A percentile compares a stretch with the other conserved stretches of the same genome.
Conservation (phyloP, 768 basidiomycete genomes). For the Hebeloma cylindrosporum region DNA sequence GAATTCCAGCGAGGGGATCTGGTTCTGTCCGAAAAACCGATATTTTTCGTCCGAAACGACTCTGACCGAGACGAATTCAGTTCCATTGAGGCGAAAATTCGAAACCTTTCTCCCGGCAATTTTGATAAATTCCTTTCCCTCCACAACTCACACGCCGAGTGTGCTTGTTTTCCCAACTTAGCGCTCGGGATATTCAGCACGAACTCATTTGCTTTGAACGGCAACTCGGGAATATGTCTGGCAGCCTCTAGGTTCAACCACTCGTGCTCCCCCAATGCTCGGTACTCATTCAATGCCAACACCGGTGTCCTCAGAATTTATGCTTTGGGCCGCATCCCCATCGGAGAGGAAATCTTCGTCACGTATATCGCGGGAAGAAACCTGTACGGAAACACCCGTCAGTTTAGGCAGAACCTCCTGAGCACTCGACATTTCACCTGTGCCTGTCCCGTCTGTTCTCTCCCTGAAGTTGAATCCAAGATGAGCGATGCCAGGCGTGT, state of each 20-base stretch:
- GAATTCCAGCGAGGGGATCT: background rate
- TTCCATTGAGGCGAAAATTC: background rate
- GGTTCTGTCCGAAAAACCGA: background rate
- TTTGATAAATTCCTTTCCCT: background rate
- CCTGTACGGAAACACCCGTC: background rate
- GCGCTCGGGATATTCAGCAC: background rate
- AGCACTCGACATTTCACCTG: slow-evolving; percentile 2
- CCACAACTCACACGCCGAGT: slow-evolving; percentile 1
- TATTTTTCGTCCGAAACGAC: background rate
- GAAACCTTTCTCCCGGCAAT: background rate
- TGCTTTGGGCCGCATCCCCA: background rate
- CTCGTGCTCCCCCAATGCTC: slow-evolving; percentile 9
- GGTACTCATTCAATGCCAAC: background rate
- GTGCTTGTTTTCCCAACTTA: background rate
- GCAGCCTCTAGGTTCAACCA: slow-evolving; percentile 7
- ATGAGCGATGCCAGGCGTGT: slow-evolving; percentile 4
- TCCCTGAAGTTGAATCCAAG: background rate
- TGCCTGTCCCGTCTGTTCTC: slow-evolving; percentile 2
- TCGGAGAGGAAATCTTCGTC: slow-evolving; percentile 8
- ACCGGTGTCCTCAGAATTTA: background rate
- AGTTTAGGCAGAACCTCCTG: background rate
- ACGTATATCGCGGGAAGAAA: slow-evolving; percentile 1
- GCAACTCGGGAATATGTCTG: background rate
- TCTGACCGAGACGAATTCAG: background rate
- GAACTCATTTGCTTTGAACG: slow-evolving; percentile 3